phyloP scores from a whole-genome alignment of 768 basidiomycete genomes.

The Cystobasidiopsis lactophilus region DNA sequence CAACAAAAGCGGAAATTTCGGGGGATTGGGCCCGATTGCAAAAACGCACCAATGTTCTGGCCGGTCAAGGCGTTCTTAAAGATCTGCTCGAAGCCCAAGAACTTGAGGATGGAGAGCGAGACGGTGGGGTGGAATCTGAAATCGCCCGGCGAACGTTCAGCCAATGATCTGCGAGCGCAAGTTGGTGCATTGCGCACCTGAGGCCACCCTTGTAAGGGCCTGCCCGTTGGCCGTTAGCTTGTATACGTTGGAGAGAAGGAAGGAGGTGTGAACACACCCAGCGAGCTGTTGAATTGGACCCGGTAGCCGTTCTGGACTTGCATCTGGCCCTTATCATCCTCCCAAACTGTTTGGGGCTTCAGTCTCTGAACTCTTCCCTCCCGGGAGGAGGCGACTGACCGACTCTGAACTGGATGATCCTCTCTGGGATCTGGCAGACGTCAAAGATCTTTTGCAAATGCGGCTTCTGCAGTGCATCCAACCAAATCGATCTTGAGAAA shows the following conservation, averaged over 20 bases:
- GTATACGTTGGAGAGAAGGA: neutral
- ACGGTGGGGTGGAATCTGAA: slow-evolving; percentile 56
- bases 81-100: slow-evolving; percentile 60
- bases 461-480: slow-evolving; percentile 40
- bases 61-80: slow-evolving; percentile 41
- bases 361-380: slow-evolving; percentile 33
- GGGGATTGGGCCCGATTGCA: too few relatives aligned
- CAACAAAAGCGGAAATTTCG: too few relatives aligned
- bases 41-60: slow-evolving; percentile 35
- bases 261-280: too few relatives aligned
- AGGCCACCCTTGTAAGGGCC: neutral
- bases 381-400: neutral
- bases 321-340: slow-evolving; percentile 38
- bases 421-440: slow-evolving; percentile 31
- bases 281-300: slow-evolving; percentile 33
- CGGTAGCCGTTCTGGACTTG: slow-evolving; percentile 55
- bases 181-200: neutral
- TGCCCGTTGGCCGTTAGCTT: neutral
- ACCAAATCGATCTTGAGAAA: too few relatives aligned
- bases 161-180: neutral
- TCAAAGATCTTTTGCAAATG: slow-evolving; percentile 45
- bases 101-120: slow-evolving; percentile 62
- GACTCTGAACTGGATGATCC: slow-evolving; percentile 23
- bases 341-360: slow-evolving; percentile 58
- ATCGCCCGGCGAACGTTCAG: slow-evolving; percentile 40